Evolutionary conservation across 345 rosid species (phyloP).

Genomic region (Excoecaria cochinchinensis): DNA sequence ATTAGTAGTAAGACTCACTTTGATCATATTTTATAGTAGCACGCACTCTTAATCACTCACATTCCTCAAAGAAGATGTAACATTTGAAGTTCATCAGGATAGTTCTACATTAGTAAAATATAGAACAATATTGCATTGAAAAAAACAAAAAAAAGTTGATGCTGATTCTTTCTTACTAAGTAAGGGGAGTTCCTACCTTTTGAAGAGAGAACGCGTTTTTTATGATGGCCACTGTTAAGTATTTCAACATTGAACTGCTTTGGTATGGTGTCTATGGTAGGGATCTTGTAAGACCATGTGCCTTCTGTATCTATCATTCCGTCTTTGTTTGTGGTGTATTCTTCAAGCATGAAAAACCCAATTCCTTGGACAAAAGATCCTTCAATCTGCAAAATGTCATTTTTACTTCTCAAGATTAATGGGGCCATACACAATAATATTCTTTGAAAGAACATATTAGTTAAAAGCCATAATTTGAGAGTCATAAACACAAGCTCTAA

Average conservation of each 20-base stretch:
- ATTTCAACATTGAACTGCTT: conserved; percentile 72
- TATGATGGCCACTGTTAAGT: conserved; percentile 68
- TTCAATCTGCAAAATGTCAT: conserved; percentile 54
- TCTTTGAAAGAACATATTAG: background rate
- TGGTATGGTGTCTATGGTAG: conserved; percentile 77
- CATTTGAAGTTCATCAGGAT: no score
- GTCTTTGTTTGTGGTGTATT: conserved; percentile 66
- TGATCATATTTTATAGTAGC: no score
- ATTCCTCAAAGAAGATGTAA: no score
- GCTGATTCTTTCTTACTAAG: no score
- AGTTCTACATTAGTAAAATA: no score
- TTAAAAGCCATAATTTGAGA: background rate
- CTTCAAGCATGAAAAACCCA: conserved; percentile 89
- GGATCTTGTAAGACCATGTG: conserved; percentile 85
- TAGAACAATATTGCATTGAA: no score
- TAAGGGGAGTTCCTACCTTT: conserved; percentile 49
- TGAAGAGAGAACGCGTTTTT: conserved; percentile 75
- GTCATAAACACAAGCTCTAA: background rate
- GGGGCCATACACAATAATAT: background rate
- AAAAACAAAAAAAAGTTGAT: no score
- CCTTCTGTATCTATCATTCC: conserved; percentile 68
- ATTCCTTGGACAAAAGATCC: conserved; percentile 94
- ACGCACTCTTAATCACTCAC: no score
- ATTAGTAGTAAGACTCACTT: no score
- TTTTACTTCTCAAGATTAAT: background rate